Base-by-base conservation (phyloP, 2,329 filamentous ascomycete genomes). In the Ascocoryne sarcoides region DNA sequence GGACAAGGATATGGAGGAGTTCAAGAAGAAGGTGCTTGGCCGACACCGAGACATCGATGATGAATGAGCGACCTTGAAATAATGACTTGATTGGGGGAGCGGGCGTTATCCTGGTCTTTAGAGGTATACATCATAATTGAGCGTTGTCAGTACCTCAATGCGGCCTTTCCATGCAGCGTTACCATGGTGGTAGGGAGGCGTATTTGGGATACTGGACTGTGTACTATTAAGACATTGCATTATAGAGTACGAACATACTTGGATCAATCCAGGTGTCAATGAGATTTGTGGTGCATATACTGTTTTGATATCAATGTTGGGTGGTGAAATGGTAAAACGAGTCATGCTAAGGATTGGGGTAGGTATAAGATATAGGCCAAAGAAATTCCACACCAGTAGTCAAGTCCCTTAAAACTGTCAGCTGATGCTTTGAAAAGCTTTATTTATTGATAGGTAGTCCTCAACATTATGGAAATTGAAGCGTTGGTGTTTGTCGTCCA, bases 11-110 rank as follows among this genome's bases (percentile, higher is more conserved):
- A 31, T 33, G 17, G 30, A 37, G 17, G 23, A 40, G 3, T 35
- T 42, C n/a, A 38, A 35, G 33, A 42, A 40, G 37, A 42, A 37
- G 21, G 44, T 82, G 23, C 55, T 74, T 48, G 75, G 65, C 36
- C 71, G 78, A 44, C 77, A 82, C 63, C 68, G 68, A 34, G 78
- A 82, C 50, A 62, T 81, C 19, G 78, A 82, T 46, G 77, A 82
- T 53, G 80, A 63, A 48, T 45, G 20, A 21, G 29, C 34, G 17
- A 20, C 14, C 7, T 14, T 26, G 23, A 7, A 7, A 26, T 26
- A 26, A 26, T 26, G 23, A 12, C 7, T 26, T n/a, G n/a, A n/a
- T n/a, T n/a, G n/a, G 12, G 23, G 23, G 7, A 26, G 23, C 23
- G 23, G 23, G 23, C 23, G 23, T 26, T 26, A 7, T 26, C 7